Base-by-base conservation (phyloP, 2,329 filamentous ascomycete species). In the Neobulgaria alba region DNA sequence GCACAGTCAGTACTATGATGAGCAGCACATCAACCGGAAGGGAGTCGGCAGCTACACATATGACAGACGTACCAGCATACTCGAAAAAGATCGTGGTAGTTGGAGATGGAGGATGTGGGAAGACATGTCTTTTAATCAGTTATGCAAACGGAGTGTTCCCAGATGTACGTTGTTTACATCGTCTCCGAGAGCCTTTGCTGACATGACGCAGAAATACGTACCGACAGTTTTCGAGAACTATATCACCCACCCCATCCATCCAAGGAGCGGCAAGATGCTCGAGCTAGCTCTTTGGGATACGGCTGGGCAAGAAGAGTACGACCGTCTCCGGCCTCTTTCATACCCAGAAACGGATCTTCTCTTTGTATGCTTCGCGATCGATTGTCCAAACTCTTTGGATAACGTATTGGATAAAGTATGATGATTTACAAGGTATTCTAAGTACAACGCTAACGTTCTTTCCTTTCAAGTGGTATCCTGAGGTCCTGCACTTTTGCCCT, bases 61-160 rank as follows among this genome's bases (percentile, higher is more conserved):
- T 90, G 65, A 95, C 90, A 36, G 87, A 94, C 61, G 86, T 85
- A 17, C 89, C 90, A 3, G 77, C 86, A 42, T 95, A 92, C 67
- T 96, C 90, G 53, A 98, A 98, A 73, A 98, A 98, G 75, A 92
- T 98, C 61, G 92, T 98, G 33, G 92, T 98, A 38, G 92, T 98
- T 33, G 92, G 92, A 48, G 92, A 98, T 64, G 92, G 92, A 56
- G 92, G 92, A 48, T 98, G 92, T 65, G 92, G 92, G 57, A 98
- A 98, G 79, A 98, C 92, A 7, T 98, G 92, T 70, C 71, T 98
- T 54, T 72, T 98, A 65, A 98, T 98, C 66, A 95, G 89, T 67
- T 98, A 96, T 71, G 94, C 88, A 59, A 89, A 96, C 68, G 92
- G 92, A 45, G 95, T 95, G 65, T 98, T 98, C 62, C 92, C 92